phyloP scores from a whole-genome alignment of 176 grass and related monocot species.

The Olyra latifolia region DNA sequence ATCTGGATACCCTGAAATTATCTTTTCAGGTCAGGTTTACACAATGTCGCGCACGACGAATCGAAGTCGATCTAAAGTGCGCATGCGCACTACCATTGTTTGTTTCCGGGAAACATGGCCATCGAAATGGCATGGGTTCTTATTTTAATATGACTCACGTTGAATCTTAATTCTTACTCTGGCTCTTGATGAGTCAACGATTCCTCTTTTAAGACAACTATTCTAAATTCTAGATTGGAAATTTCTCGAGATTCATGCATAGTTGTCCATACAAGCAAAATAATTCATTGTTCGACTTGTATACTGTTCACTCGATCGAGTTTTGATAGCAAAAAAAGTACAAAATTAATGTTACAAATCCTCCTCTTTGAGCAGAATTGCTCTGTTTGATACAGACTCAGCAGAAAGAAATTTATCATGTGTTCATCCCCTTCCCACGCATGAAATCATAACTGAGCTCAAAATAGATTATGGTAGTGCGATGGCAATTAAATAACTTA shows the following conservation, averaged over 20 bases:
- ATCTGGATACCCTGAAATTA: background rate
- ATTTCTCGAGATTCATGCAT: background rate
- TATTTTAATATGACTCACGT: background rate
- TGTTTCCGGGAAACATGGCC: constrained; percentile 25
- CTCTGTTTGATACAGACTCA: background rate
- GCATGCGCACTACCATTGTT: background rate
- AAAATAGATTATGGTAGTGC: background rate
- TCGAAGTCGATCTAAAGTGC: background rate
- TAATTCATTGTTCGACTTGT: background rate
- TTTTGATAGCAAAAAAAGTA: background rate
- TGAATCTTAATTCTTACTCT: background rate
- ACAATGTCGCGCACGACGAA: background rate
- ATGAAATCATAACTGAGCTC: constrained; percentile 15
- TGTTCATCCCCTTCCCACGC: background rate
- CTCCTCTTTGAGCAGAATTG: background rate
- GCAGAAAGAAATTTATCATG: background rate
- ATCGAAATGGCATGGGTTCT: constrained; percentile 3
- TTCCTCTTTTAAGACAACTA: background rate
- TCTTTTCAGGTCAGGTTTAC: background rate
- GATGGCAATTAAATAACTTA: too few relatives aligned
- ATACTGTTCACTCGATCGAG: background rate
- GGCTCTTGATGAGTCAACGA: background rate
- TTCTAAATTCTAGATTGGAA: background rate
- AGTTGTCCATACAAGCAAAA: background rate
- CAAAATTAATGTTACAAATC: background rate